Evolutionary conservation across 257 asterid genomes (phyloP).

Genomic region (Jasminum sambac): DNA sequence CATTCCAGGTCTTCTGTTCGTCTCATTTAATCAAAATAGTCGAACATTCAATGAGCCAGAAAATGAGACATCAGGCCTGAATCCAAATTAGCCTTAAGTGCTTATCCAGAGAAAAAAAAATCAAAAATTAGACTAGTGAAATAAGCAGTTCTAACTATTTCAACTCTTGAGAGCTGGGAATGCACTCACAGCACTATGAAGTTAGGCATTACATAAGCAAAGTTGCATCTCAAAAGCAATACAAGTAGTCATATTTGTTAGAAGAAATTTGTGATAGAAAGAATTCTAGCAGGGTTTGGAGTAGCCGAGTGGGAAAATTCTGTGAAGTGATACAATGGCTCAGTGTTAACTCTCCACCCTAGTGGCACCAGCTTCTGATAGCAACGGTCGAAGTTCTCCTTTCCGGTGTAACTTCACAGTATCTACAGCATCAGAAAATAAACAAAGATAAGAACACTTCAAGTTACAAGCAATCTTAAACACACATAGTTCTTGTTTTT

Average conservation of each 20-base stretch:
- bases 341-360: slow-evolving; percentile 18
- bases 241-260: neutral
- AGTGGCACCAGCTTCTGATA: slow-evolving; percentile 51
- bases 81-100: too few species aligned
- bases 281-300: neutral
- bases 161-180: neutral
- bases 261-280: neutral
- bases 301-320: neutral
- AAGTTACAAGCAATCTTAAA: neutral
- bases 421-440: slow-evolving; percentile 37
- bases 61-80: too few species aligned
- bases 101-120: too few species aligned
- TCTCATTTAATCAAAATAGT: too few species aligned
- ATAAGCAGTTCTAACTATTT: too few species aligned
- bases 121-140: too few species aligned
- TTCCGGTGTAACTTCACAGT: slow-evolving; percentile 58
- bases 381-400: slow-evolving; percentile 67
- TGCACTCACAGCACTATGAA: neutral
- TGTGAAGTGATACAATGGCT: neutral
- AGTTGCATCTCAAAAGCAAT: neutral
- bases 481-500: neutral
- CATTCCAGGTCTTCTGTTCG: too few species aligned
- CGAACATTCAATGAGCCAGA: too few species aligned
- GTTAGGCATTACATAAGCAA: neutral
- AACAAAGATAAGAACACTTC: neutral